Conservation (phyloP, 2,329 filamentous ascomycete species). For the Trichoderma endophyticum region DNA sequence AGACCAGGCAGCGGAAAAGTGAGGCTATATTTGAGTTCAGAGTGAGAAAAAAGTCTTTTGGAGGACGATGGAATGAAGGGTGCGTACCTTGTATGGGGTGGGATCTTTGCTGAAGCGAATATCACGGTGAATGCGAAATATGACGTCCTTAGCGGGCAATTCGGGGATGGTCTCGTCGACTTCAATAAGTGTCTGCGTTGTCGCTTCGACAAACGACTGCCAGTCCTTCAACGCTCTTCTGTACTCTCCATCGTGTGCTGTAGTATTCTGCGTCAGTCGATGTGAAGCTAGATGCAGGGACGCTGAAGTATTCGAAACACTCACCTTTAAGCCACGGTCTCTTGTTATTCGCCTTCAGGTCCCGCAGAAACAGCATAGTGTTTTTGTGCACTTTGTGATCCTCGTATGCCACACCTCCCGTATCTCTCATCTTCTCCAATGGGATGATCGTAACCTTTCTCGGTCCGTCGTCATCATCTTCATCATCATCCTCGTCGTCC, state of each 20-base stretch:
- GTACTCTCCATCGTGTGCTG: slow-evolving; percentile 78
- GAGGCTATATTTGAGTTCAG: slow-evolving; percentile 49
- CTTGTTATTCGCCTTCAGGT: slow-evolving; percentile 59
- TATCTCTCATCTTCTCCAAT: slow-evolving; percentile 35
- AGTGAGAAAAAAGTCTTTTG: not conserved
- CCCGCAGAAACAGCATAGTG: slow-evolving; percentile 55
- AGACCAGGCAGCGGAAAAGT: slow-evolving; percentile 84
- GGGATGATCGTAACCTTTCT: slow-evolving; percentile 37
- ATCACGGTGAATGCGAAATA: slow-evolving; percentile 85
- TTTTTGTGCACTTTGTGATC: slow-evolving; percentile 55
- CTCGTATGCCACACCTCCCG: slow-evolving; percentile 43
- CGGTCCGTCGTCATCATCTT: slow-evolving; percentile 38
- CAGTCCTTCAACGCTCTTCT: slow-evolving; percentile 76
- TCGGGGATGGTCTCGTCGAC: slow-evolving; percentile 82
- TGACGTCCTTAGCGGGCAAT: slow-evolving; percentile 78
- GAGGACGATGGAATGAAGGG: not conserved
- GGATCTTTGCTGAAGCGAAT: slow-evolving; percentile 79
- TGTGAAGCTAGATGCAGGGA: not conserved
- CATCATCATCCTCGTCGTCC: slow-evolving; percentile 29
- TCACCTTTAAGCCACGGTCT: slow-evolving; percentile 58
- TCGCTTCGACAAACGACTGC: slow-evolving; percentile 69
- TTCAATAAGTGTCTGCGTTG: slow-evolving; percentile 68
- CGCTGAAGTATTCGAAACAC: slow-evolving; percentile 5
- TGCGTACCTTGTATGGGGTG: slow-evolving; percentile 78
- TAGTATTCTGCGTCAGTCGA: not conserved